phyloP scores from a whole-genome alignment of 2,329 filamentous ascomycete species.

The Thielaviopsis euricoi region DNA sequence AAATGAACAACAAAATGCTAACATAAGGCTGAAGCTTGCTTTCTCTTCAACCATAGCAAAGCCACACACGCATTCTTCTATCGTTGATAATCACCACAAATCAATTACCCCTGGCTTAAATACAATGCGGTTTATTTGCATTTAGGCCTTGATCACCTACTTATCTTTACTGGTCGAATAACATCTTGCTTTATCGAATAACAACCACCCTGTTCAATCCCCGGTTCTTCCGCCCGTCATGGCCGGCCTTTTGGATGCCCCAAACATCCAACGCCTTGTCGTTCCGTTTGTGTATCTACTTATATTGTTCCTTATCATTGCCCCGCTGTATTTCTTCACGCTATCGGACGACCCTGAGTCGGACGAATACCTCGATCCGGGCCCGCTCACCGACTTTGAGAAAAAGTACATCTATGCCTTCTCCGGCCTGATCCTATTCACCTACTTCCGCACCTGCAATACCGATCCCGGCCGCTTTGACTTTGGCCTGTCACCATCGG shows the following conservation, averaged over 20 bases:
- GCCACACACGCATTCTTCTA: too few species aligned
- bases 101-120: too few species aligned
- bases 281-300: slow-evolving; percentile 52
- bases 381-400: slow-evolving; percentile 40
- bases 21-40: too few species aligned
- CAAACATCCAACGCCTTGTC: slow-evolving; percentile 37
- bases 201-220: background rate
- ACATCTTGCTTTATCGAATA: background rate
- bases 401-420: slow-evolving; percentile 48
- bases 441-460: slow-evolving; percentile 46
- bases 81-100: too few species aligned
- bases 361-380: slow-evolving; percentile 39
- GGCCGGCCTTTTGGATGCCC: slow-evolving; percentile 26
- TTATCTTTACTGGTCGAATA: background rate
- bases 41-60: too few species aligned
- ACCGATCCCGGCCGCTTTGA: slow-evolving; percentile 40
- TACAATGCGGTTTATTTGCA: too few species aligned
- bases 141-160: background rate
- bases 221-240: slow-evolving; percentile 16
- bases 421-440: slow-evolving; percentile 47
- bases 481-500: slow-evolving; percentile 24
- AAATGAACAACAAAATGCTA: too few species aligned
- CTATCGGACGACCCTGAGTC: slow-evolving; percentile 17
- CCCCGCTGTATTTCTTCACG: slow-evolving; percentile 55
- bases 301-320: slow-evolving; percentile 54